Base-by-base conservation (phyloP, 768 basidiomycete species). In the Xerocomus potaroensis region DNA sequence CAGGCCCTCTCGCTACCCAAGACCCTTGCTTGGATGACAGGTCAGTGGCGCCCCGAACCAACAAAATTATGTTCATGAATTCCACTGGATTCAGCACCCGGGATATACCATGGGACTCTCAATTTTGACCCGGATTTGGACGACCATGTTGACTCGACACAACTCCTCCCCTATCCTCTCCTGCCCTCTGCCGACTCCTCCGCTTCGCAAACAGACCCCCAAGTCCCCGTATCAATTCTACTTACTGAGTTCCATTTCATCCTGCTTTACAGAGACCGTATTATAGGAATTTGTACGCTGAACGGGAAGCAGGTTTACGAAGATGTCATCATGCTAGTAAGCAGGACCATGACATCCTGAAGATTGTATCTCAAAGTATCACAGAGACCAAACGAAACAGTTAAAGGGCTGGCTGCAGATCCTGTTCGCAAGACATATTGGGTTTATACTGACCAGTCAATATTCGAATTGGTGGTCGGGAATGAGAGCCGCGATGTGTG, bases 401-500 rank as follows among this genome's bases (percentile, higher is more conserved):
- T 91, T 15, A 72, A 79, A 23, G 90, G 86, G 0, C 69, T 97
- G 26, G 79, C 85, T 5, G 78, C 87, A 8, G 96, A 99, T 66
- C 87, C 87, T 15, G 82, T 90, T 4, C 80, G 87, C 8, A 84
- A 81, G 65, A 98, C 95, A 12, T 94, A 86, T 57, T 99, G 96
- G 96, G 79, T 93, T 2, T 94, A 85, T 61, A 94, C 94, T 0
- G 84, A 90, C 53, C 81, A 83, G 50, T 87, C 90, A 0, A 75
- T 99, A 16, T 93, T 89, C 57, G 96, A 99, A 59, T 69, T 99
- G 21, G 80, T 85, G 6, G 76, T 90, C 10, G 75, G 75, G 8
- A 91, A 94, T 56, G 96, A 99, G 69, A 88, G 89, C 59, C 79
- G 94, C 10, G 90, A 97, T 61, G 84, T 99, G 8, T 99, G 96